Percentiles rank a stretch among this genome's conserved stretches.
Evolutionary conservation across 768 basidiomycete genomes (phyloP).

Genomic region (Psilocybe cyanescens): DNA sequence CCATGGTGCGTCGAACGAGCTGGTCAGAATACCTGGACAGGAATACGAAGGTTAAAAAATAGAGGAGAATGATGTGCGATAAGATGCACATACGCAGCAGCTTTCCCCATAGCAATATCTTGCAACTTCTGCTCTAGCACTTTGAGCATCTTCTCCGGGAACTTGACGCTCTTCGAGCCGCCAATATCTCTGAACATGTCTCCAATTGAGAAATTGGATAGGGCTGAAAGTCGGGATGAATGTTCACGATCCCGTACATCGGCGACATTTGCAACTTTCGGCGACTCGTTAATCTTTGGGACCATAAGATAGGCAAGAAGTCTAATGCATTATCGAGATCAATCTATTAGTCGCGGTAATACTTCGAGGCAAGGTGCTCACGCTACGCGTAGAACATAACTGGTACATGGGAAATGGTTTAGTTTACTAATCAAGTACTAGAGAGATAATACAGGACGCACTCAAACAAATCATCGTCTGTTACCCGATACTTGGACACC

Average conservation of each 20-base stretch:
- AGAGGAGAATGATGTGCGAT: neutral
- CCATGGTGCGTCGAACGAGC: slow-evolving; percentile 86
- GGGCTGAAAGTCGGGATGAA: slow-evolving; percentile 68
- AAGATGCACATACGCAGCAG: slow-evolving; percentile 70
- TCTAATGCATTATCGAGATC: slow-evolving; percentile 39
- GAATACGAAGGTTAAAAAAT: neutral
- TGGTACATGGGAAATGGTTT: slow-evolving; percentile 29
- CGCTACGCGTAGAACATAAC: slow-evolving; percentile 86
- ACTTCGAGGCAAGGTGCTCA: slow-evolving; percentile 43
- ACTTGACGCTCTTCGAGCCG: slow-evolving; percentile 85
- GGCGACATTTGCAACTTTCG: slow-evolving; percentile 27
- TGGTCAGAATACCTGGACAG: slow-evolving; percentile 82
- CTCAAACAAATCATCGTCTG: slow-evolving; percentile 89
- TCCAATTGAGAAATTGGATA: slow-evolving; percentile 69
- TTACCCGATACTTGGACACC: slow-evolving; percentile 74
- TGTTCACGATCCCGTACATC: slow-evolving; percentile 65
- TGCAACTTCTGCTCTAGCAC: slow-evolving; percentile 89
- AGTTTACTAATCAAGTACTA: neutral
- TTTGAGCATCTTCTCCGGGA: slow-evolving; percentile 93
- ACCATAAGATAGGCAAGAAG: slow-evolving; percentile 73
- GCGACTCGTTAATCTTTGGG: slow-evolving; percentile 52
- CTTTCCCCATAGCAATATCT: slow-evolving; percentile 92
- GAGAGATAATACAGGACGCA: slow-evolving; percentile 35
- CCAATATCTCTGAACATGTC: slow-evolving; percentile 85
- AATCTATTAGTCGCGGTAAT: slow-evolving; percentile 15